Conservation (phyloP, 176 grass and related monocot genomes). For the Saccharum officinarum region DNA sequence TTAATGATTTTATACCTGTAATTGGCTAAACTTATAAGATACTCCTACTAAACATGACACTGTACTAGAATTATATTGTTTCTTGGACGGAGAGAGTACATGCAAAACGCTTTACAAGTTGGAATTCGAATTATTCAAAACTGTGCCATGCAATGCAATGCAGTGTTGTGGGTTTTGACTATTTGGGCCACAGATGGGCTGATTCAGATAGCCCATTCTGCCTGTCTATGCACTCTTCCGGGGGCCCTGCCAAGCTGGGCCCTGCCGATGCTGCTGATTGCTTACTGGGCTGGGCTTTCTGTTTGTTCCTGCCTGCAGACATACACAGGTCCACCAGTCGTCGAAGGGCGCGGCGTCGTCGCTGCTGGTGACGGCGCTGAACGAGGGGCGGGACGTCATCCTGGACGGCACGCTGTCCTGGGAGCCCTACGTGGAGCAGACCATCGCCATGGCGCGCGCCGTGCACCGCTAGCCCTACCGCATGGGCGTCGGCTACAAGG, state of each 20-base stretch:
- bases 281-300: not conserved
- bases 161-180: too few relatives aligned
- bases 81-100: too few relatives aligned
- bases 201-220: not conserved
- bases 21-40: too few relatives aligned
- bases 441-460: conserved; percentile 71
- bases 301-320: not conserved
- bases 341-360: conserved; percentile 88
- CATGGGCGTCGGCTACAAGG: conserved; percentile 92
- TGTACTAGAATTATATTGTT: too few relatives aligned
- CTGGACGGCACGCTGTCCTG: conserved; percentile 94
- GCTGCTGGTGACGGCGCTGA: conserved; percentile 90
- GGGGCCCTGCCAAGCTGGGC: too few relatives aligned
- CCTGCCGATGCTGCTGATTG: not conserved
- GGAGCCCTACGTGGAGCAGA: conserved; percentile 92
- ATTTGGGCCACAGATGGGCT: not conserved
- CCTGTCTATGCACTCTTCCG: not conserved
- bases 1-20: too few relatives aligned
- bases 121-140: too few relatives aligned
- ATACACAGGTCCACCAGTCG: conserved; percentile 76
- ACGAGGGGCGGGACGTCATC: conserved; percentile 93
- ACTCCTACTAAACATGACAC: too few relatives aligned
- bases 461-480: conserved; percentile 86
- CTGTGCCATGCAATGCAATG: too few relatives aligned
- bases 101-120: too few relatives aligned